These are phyloP conservation scores for Allantophomopsis cytisporea DNA, from an alignment of 2,329 filamentous ascomycete genomes.

Conservation along the genomic window DNA sequence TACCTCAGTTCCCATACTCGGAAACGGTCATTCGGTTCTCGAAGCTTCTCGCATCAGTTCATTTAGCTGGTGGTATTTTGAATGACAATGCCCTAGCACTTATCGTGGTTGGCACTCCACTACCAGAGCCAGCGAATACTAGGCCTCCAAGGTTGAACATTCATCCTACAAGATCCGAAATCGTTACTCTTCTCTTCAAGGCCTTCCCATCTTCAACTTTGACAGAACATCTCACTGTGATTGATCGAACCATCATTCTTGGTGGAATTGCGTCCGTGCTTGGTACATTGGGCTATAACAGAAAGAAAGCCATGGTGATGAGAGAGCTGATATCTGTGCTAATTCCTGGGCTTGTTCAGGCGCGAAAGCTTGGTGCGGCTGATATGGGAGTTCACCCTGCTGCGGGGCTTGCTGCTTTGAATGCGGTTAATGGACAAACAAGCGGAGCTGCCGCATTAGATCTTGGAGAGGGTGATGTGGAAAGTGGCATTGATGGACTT, in stretches of 20 bases:
- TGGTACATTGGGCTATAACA: conserved; percentile 61
- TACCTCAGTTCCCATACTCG: conserved; percentile 58
- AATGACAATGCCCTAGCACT: conserved; percentile 46
- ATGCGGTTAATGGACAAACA: conserved; percentile 33
- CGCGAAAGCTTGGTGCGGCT: conserved; percentile 84
- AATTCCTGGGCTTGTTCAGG: conserved; percentile 76
- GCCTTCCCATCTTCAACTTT: conserved; percentile 54
- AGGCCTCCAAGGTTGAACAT: conserved; percentile 41
- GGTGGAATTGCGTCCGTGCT: conserved; percentile 83
- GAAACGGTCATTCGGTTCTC: conserved; percentile 63
- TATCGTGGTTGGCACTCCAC: conserved; percentile 47
- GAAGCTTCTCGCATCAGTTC: conserved; percentile 54
- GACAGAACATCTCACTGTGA: conserved; percentile 54
- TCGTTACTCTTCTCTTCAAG: conserved; percentile 50
- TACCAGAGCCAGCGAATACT: conserved; percentile 30
- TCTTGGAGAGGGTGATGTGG: conserved; percentile 49
- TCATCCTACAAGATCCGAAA: conserved; percentile 44
- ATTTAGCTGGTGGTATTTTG: conserved; percentile 50
- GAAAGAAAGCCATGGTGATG: conserved; percentile 85
- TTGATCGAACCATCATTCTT: conserved; percentile 66
- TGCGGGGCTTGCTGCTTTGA: conserved; percentile 66
- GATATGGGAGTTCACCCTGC: conserved; percentile 93
- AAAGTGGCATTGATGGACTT: conserved; percentile 51
- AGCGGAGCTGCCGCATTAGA: conserved; percentile 42
- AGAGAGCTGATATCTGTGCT: conserved; percentile 74